These are phyloP conservation scores for Hypoxylon rickii DNA, from an alignment of 495 filamentous ascomycete species.

Conservation along the genomic window DNA sequence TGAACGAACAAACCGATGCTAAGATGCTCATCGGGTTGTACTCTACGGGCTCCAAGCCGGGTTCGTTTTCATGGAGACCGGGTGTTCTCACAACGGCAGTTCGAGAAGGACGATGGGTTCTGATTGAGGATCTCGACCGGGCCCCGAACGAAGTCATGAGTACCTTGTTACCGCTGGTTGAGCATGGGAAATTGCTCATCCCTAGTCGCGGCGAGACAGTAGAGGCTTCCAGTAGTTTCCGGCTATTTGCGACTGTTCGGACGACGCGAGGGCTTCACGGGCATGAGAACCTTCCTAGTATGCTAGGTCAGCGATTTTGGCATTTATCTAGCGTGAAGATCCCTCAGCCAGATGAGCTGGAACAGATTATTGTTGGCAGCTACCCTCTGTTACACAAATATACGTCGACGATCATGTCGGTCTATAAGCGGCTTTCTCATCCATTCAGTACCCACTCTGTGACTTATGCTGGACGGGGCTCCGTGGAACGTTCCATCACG, in stretches of 20 bases:
- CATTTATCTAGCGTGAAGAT: slow-evolving; percentile 68
- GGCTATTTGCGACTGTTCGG: slow-evolving; percentile 87
- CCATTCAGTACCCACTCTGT: slow-evolving; percentile 56
- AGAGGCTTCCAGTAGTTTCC: slow-evolving; percentile 79
- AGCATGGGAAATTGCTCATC: slow-evolving; percentile 82
- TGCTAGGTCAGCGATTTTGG: slow-evolving; percentile 86
- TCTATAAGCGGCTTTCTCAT: slow-evolving; percentile 69
- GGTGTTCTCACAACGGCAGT: slow-evolving; percentile 94
- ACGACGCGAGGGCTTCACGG: slow-evolving; percentile 73
- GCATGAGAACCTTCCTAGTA: slow-evolving; percentile 60
- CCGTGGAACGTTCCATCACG: slow-evolving; percentile 63
- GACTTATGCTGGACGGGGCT: slow-evolving; percentile 57
- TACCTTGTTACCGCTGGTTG: slow-evolving; percentile 86
- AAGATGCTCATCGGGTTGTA: slow-evolving; percentile 95
- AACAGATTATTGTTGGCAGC: slow-evolving; percentile 68
- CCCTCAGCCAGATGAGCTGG: slow-evolving; percentile 71
- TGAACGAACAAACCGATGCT: slow-evolving; percentile 97
- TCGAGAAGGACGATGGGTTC: slow-evolving; percentile 89
- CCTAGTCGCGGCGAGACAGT: slow-evolving; percentile 85
- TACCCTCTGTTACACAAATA: slow-evolving; percentile 73
- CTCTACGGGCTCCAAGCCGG: slow-evolving; percentile 79
- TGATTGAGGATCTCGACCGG: slow-evolving; percentile 95
- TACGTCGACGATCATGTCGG: slow-evolving; percentile 70
- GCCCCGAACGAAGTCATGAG: slow-evolving; percentile 95
- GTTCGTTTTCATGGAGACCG: slow-evolving; percentile 89